These are phyloP conservation scores for Ilyonectria mors-panacis DNA, from an alignment of 2,329 filamentous ascomycete species.

Conservation along the genomic window DNA sequence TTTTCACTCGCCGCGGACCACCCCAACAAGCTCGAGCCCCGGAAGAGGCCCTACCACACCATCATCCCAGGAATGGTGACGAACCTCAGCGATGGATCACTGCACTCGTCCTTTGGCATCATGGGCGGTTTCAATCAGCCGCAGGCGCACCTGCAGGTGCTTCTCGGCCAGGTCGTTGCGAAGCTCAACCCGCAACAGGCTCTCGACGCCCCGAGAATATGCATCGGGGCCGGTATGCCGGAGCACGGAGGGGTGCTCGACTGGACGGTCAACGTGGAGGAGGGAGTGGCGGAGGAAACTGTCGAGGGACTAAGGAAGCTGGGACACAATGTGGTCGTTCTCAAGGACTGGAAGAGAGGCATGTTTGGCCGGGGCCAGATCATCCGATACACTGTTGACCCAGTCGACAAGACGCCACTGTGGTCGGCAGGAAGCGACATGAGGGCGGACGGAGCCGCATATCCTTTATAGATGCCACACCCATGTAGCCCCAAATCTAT, in stretches of 20 bases:
- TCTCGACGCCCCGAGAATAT: constrained; percentile 91
- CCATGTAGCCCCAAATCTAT: constrained; percentile 32
- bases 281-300: constrained; percentile 80
- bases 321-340: constrained; percentile 81
- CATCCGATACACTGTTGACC: constrained; percentile 82
- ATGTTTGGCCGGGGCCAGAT: constrained; percentile 91
- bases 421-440: constrained; percentile 93
- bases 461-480: constrained; percentile 59
- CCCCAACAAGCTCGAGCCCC: constrained; percentile 84
- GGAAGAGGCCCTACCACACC: constrained; percentile 95
- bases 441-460: constrained; percentile 84
- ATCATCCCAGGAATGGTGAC: constrained; percentile 96
- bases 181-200: constrained; percentile 87
- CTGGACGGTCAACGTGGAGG: constrained; percentile 82
- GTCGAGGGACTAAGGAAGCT: constrained; percentile 76
- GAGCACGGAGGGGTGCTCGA: constrained; percentile 71
- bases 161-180: constrained; percentile 90
- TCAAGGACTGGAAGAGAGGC: constrained; percentile 75
- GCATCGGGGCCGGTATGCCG: constrained; percentile 82
- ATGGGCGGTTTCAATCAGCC: constrained; percentile 99
- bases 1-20: constrained; percentile 81
- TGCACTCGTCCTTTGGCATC: constrained; percentile 92
- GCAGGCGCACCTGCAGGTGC: constrained; percentile 93
- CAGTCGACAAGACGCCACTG: constrained; percentile 76
- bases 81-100: constrained; percentile 77